phyloP scores from a whole-genome alignment of 352 stramenopile genomes.

The Pythium inflatum region DNA sequence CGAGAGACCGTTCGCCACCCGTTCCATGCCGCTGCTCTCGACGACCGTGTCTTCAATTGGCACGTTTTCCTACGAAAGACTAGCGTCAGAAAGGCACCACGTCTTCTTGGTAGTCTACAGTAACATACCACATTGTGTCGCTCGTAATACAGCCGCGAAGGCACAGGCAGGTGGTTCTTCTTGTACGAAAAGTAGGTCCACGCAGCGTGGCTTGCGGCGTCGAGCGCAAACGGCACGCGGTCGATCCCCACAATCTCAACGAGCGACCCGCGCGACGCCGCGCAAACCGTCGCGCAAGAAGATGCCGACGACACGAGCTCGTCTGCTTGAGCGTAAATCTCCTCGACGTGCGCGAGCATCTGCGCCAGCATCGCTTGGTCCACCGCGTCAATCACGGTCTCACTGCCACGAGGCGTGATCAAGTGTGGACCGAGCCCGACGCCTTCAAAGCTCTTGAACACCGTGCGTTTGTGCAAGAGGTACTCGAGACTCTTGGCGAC shows the following conservation, averaged over 20 bases:
- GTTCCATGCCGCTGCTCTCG: conserved; percentile 60
- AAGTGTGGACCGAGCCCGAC: conserved; percentile 16
- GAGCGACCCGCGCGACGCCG: conserved; percentile 21
- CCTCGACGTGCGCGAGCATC: not conserved
- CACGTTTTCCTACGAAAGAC: not conserved
- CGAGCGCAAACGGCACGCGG: conserved; percentile 15
- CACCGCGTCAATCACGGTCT: not conserved
- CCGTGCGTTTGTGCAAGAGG: conserved; percentile 34
- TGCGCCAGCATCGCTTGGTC: conserved; percentile 11
- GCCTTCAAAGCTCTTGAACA: conserved; percentile 19
- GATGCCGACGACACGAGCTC: not conserved
- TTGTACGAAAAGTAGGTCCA: conserved; percentile 21
- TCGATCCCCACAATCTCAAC: conserved; percentile 17
- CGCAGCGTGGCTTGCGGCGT: conserved; percentile 9
- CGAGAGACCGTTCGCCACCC: conserved; percentile 44
- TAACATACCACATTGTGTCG: not conserved
- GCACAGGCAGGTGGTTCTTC: conserved; percentile 18
- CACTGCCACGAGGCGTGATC: not conserved
- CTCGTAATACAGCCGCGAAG: conserved; percentile 12
- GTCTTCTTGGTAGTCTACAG: too few species aligned
- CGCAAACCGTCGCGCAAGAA: not conserved
- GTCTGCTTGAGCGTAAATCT: conserved; percentile 10
- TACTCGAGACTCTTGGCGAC: conserved; percentile 44
- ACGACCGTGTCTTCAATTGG: conserved; percentile 55
- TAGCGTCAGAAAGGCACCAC: too few species aligned